Base-by-base conservation (phyloP, 257 asterid genomes). In the Capsicum baccatum region DNA sequence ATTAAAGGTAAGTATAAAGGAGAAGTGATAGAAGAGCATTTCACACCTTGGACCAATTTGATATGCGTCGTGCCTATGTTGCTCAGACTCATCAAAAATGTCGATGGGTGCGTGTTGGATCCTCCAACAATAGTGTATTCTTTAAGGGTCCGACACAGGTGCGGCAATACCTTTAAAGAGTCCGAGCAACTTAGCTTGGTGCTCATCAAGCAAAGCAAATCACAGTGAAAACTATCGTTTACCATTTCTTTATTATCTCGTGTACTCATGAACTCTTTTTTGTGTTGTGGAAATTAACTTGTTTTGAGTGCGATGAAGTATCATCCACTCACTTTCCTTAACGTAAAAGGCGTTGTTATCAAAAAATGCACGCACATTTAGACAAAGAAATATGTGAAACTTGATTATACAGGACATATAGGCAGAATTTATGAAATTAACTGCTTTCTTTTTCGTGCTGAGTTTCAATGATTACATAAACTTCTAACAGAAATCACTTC, bases 401-500 rank as follows among this genome's bases (percentile, higher is more conserved):
- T 78, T 54, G 64, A 78, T 78, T 78, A 54, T 33, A 13, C 64
- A 54, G 50, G 1, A 78, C 14, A 54, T 54, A 78, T 26, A 78
- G 48, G 64, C 64, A 52, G 64, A 54, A 2, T 33, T 52, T 78
- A 21, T 26, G 15, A 10, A 26, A 14, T 26, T 14, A 8, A 54
- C 81, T 21, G 64, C 8, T 76, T 54, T 52, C 50, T 13, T 13
- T 15, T 78, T 7, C 48, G 33, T 54, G 48, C 62, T 54, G 48
- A 14, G 9, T 76, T 76, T 21, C 63, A 4, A 52, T 55, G 63
- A 52, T 26, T 52, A 21, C 63, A 54, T 26, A 78, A 78, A 52
- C 26, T 54, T 54, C 80, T 74, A 74, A 74, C 60, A 74, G 58
- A 8, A 74, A 50, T 50, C 60, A 55, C 60, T 74, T 26, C 4